Base-by-base conservation (phyloP, 192 early-diverging fungal species). In the Coemansia sp. region DNA sequence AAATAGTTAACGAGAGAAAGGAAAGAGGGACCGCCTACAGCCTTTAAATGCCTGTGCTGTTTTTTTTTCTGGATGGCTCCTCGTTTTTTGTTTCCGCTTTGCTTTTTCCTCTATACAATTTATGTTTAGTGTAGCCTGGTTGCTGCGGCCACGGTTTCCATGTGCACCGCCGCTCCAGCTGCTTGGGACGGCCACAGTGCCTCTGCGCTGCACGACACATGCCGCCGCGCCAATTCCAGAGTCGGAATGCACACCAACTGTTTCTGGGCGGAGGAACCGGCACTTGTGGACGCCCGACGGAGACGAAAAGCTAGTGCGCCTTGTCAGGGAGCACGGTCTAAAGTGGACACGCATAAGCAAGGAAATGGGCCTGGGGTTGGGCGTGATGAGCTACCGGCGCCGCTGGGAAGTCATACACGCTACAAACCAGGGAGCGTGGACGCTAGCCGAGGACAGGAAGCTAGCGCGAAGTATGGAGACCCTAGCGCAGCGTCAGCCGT, bases 341-440 rank as follows among this genome's bases (percentile, higher is more conserved):
- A 18, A 11, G 22, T 57, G 56, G 56, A 39, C 33, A 18, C 18
- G 5, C 6, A 38, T 39, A 10, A 40, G 36, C 17, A 9, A 40
- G 35, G 35, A 57, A 37, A 57, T 57, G 56, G 14, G 21, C 37
- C 22, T 57, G 38, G 56, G 21, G 37, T 11, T 57, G 10, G n/a
- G 37, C 33, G 35, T 9, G 35, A 57, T 57, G 56, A 39, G 21
- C 21, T 57, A 57, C 21, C 18, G 24, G 56, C 56, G 56, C 12
- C 34, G 56, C 8, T 57, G 36, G 35, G 56, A 57, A 24, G 56
- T 57, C 7, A 21, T 50, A 26, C 46, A 50, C 4, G 11, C 46
- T 14, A 29, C 46, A 14, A 50, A 50, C 46, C 46, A 50, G 6
- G 59, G 59, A 27, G 24, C 22, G 38, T 61, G 59, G 59, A 61